Evolutionary conservation across 306 rosid genomes (phyloP).

Genomic region (Potentilla sterilis): DNA sequence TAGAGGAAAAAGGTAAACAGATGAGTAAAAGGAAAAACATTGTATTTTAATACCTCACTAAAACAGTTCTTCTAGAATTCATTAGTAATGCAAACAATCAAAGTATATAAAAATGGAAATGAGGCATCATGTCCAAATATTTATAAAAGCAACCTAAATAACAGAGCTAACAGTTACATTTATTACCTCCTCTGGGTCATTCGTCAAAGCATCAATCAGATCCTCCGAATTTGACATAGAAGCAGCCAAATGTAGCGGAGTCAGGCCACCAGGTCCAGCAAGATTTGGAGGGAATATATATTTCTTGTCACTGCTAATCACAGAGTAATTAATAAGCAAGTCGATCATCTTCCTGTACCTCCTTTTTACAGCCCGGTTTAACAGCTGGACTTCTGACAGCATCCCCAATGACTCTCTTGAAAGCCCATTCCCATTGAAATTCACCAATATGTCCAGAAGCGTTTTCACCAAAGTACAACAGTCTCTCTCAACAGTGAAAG

Average conservation of each 20-base stretch:
- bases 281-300: constrained; percentile 75
- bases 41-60: no score
- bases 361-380: constrained; percentile 78
- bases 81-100: neutral
- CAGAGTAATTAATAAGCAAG: constrained; percentile 58
- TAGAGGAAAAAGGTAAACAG: constrained; percentile 24
- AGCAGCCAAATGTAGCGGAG: constrained; percentile 94
- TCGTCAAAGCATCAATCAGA: constrained; percentile 67
- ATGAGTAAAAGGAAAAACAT: neutral
- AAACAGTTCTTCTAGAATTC: neutral
- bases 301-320: constrained; percentile 37
- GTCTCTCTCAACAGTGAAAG: constrained; percentile 76
- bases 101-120: neutral
- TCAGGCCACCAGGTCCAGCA: constrained; percentile 72
- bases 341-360: constrained; percentile 68
- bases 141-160: neutral
- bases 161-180: neutral
- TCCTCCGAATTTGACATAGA: constrained; percentile 59
- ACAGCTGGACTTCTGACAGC: constrained; percentile 69
- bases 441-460: constrained; percentile 64
- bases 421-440: constrained; percentile 45
- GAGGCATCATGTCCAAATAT: neutral
- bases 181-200: constrained; percentile 80
- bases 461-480: constrained; percentile 63
- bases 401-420: constrained; percentile 55